Base-by-base conservation (phyloP, 1,284 basidiomycete species). In the Xanthoconium separans region DNA sequence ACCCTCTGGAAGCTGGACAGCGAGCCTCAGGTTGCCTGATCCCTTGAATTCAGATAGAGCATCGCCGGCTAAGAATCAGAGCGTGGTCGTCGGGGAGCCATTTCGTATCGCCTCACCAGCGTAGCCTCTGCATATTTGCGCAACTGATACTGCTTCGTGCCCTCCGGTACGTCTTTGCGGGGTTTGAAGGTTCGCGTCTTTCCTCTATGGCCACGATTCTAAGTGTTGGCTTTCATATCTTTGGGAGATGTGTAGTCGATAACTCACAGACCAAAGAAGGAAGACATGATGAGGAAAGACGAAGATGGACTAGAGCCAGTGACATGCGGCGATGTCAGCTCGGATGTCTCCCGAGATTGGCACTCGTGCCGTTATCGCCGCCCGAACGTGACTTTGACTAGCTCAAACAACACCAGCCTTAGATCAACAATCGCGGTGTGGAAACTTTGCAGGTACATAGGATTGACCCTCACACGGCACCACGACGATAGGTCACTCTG, bases 101-200 rank as follows among this genome's bases (percentile, higher is more conserved):
- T 16, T n/a, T 29, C 24, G 31, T 24, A 61, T 50, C 18, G 46
- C 29, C 81, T 65, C 70, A 96, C 95, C 68, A 98, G 77, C 12
- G 95, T 98, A 33, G 95, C 95, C 70, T 98, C 95, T 13, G 95
- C 95, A 72, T 98, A 98, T 73, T 96, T 95, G 70, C 95, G 87
- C 60, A 98, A 78, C 74, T 98, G 95, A 73, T 95, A 97, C 70
- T 97, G 95, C 73, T 96, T 97, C 33, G 95, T 96, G 39, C 95
- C 95, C 71, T 96, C 94, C 9, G 94, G 90, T 27, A 95, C 89
- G 73, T 97, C 95, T 75, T 93, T 94, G 65, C 91, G 87, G 41
- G 95, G 95, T 71, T 96, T 96, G 81, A 98, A 98, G n/a, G 95
- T 94, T 54, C 91, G 85, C 43, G 91, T 93, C 75, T 94, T 94